phyloP scores from a whole-genome alignment of 2,329 filamentous ascomycete genomes.

The Diplodia sapinea region DNA sequence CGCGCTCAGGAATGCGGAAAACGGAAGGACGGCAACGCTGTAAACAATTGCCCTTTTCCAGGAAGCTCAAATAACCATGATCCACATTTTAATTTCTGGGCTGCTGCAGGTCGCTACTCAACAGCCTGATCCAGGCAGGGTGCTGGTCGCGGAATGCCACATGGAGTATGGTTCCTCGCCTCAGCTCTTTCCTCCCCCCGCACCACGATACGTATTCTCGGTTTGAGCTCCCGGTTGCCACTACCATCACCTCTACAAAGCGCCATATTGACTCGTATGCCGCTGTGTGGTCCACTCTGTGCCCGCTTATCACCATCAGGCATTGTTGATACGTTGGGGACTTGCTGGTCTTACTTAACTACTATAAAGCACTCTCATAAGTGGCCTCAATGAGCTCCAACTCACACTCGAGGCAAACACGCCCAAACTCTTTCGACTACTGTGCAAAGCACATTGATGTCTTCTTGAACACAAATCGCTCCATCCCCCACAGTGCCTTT shows the following conservation, averaged over 20 bases:
- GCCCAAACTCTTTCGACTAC: not conserved
- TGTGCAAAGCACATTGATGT: not conserved
- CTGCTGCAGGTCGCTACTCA: not conserved
- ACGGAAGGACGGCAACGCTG: constrained; percentile 10
- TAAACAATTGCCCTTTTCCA: constrained; percentile 3
- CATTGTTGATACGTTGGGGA: not conserved
- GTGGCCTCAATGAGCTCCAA: not conserved
- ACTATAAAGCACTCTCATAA: constrained; percentile 7
- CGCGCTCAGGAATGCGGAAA: constrained; percentile 9
- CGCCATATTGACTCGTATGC: constrained; percentile 8
- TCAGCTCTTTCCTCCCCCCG: not conserved
- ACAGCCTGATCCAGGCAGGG: not conserved
- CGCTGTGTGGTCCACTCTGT: constrained; percentile 8
- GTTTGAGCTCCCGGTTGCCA: constrained; percentile 3
- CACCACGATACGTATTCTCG: not conserved
- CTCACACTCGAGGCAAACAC: not conserved
- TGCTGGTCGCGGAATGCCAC: constrained; percentile 1
- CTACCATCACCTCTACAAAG: constrained; percentile 1
- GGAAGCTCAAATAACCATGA: not conserved
- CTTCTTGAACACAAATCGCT: not conserved
- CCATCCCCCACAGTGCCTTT: not conserved
- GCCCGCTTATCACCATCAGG: constrained; percentile 11
- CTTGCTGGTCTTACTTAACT: not conserved
- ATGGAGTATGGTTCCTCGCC: constrained; percentile 1
- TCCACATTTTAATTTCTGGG: not conserved